Base-by-base conservation (phyloP, 2,329 filamentous ascomycete genomes). In the Fusarium hainanense region DNA sequence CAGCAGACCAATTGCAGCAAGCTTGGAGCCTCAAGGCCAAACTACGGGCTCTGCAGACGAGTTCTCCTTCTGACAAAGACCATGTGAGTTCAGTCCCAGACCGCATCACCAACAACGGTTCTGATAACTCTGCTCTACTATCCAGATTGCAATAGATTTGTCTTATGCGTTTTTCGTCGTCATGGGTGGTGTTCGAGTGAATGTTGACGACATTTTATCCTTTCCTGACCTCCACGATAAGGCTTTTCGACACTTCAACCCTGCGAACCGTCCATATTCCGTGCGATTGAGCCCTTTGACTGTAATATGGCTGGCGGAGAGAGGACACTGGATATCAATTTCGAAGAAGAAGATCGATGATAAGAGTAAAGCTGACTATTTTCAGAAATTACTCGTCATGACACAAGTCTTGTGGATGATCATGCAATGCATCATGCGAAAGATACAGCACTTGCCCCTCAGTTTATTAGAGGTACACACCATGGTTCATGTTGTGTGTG, bases 331-430 rank as follows among this genome's bases (percentile, higher is more conserved):
- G 9, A 61, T 70, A 3, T 34, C 27, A 1, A 42, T 72, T 16
- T 44, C 56, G 0, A 32, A 58, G 13, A 54, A 58, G 2, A 46
- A 75, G 13, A 78, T 82, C 7, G 54, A 69, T 46, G 79, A 82
- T 42, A 78, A 78, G 27, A 82, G 78, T 66, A 83, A 83, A 57
- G 77, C 76, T 3, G 74, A 81, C 27, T 64, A 59, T 1, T 58
- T 82, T 9, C 74, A 80, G 9, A 82, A 82, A 63, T 42, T 65
- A 0, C 49, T 84, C 4, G 78, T 81, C 2, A 70, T 78, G 23
- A 54, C 79, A 4, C 82, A 84, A 57, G 78, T 79, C 0, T n/a
- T 61, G 6, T 83, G 81, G 80, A 81, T 83, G 71, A 49, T 77
- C 0, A 44, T 79, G 0, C 78, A 83, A 58, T 76, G 73, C 47